These are phyloP conservation scores for Hemisphaericaspora xylofermentans DNA, from an alignment of 1,139 yeast species.

Conservation along the genomic window DNA sequence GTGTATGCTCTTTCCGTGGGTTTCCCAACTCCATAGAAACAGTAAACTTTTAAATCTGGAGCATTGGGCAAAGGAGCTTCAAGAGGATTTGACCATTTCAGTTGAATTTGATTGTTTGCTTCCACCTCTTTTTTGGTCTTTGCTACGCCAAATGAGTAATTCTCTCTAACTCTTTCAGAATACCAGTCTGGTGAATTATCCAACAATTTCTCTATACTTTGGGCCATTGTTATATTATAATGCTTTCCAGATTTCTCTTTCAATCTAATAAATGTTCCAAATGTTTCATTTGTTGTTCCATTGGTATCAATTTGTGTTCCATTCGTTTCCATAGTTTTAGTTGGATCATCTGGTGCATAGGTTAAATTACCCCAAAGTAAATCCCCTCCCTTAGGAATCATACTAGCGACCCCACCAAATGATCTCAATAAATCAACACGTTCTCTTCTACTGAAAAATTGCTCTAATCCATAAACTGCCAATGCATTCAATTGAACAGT, in stretches of 20 bases:
- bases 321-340: conserved; percentile 29
- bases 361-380: conserved; percentile 77
- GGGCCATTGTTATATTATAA: conserved; percentile 60
- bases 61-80: conserved; percentile 92
- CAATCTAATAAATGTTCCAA: conserved; percentile 78
- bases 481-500: conserved; percentile 90
- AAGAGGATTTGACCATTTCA: conserved; percentile 89
- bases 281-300: conserved; percentile 43
- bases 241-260: conserved; percentile 26
- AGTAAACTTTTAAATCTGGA: conserved; percentile 84
- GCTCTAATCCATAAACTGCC: conserved; percentile 92
- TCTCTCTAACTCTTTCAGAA: conserved; percentile 56
- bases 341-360: conserved; percentile 61
- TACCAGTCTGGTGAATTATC: conserved; percentile 78
- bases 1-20: conserved; percentile 93
- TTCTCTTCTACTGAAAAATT: conserved; percentile 86
- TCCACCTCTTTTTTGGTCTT: conserved; percentile 54
- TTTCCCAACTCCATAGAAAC: conserved; percentile 93
- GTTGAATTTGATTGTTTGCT: conserved; percentile 63
- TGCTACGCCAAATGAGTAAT: conserved; percentile 81
- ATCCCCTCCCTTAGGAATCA: conserved; percentile 95
- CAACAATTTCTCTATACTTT: conserved; percentile 64
- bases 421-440: conserved; percentile 80
- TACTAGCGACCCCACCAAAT: conserved; percentile 92
- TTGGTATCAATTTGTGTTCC: conserved; percentile 10